Base-by-base conservation (phyloP, 768 basidiomycete genomes). In the Lactarius quietus region DNA sequence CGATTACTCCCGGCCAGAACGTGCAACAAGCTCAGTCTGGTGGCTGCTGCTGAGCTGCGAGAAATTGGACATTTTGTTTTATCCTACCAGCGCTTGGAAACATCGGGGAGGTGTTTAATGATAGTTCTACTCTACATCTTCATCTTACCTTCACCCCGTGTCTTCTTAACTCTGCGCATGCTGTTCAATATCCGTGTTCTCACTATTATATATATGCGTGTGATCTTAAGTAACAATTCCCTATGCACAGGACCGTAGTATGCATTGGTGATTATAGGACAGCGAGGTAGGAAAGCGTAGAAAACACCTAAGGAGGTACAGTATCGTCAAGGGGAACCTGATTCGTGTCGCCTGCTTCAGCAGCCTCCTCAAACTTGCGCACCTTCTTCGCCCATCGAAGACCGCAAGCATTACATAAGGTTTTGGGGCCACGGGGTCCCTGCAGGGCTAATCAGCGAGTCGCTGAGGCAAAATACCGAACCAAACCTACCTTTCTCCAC, bases 341-440 rank as follows among this genome's bases (percentile, higher is more conserved):
- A 28, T 69, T 59, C 52, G 71, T 72, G 43, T 70, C 71, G 20
- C 70, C 70, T 57, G 68, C 54, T 61, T 74, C 60, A 56, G 73
- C 70, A 17, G 76, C 75, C 67, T 80, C 77, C 61, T 73, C 74
- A 67, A 75, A 76, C 68, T 72, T 82, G 69, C 84, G 83, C 43
- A 82, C 77, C 66, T 84, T 77, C 77, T 97, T 96, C 33, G 95
- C 95, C 92, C 93, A 96, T 61, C 95, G 83, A 45, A 98, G 77
- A 29, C 95, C 95, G 69, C 96, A 97, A 2, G 95, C 95, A 76
- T 98, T 97, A 80, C 96, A 98, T 6, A 98, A 78, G n/a, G 96
- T 97, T 78, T 98, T 99, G 1, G 96, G 94, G 39, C 96, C 96
- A 61, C 85, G 82, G 1, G 96, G 96, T 14, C 96, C 96, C 92